Conservation (phyloP, 345 rosid genomes). For the Mercurialis annua region DNA sequence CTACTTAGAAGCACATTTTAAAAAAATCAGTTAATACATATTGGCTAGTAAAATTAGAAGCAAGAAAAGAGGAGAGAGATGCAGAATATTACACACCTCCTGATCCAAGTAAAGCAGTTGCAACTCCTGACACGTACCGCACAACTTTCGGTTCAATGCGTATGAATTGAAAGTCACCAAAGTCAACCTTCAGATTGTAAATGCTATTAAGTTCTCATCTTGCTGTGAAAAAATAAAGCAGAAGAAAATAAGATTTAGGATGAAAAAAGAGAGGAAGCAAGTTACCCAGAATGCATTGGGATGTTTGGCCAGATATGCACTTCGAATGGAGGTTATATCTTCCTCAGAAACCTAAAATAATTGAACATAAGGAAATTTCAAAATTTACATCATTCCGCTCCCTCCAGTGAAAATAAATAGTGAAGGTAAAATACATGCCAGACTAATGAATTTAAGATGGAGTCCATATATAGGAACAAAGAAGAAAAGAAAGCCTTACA, state of each 20-base stretch:
- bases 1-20: no score
- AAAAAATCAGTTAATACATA: not conserved
- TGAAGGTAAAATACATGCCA: constrained; percentile 4
- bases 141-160: constrained; percentile 75
- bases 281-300: constrained; percentile 94
- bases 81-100: constrained; percentile 61
- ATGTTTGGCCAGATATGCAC: constrained; percentile 81
- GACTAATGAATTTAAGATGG: not conserved
- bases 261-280: constrained; percentile 14
- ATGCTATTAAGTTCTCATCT: constrained; percentile 16
- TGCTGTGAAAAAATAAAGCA: not conserved
- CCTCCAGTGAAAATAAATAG: not conserved
- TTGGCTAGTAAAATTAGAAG: not conserved
- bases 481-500: constrained; percentile 44
- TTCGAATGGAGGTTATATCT: constrained; percentile 57
- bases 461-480: not conserved
- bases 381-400: not conserved
- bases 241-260: not conserved
- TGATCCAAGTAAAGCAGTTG: constrained; percentile 87
- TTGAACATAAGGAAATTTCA: constrained; percentile 7
- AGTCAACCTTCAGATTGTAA: constrained; percentile 71
- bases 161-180: constrained; percentile 89
- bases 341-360: constrained; percentile 58
- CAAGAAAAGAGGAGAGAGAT: not conserved
- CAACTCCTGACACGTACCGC: constrained; percentile 84